These are phyloP conservation scores for Colletotrichum lini DNA, from an alignment of 2,329 filamentous ascomycete species.

Conservation along the genomic window DNA sequence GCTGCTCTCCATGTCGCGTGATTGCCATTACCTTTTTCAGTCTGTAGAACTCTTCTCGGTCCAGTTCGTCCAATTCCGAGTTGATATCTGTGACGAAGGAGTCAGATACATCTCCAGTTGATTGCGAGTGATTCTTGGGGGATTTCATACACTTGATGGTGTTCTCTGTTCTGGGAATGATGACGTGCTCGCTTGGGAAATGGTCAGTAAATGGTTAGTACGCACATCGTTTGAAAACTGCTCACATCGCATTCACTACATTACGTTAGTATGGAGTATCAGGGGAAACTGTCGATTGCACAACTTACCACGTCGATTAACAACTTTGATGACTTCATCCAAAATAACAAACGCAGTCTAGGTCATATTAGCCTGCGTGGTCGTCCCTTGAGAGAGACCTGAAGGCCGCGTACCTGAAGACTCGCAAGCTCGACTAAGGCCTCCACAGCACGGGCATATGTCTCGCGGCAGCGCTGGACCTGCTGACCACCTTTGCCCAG, in stretches of 20 bases:
- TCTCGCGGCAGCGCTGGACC: slow-evolving; percentile 94
- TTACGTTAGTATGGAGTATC: slow-evolving; percentile 15
- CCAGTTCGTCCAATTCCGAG: slow-evolving; percentile 96
- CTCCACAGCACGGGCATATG: slow-evolving; percentile 95
- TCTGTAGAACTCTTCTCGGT: slow-evolving; percentile 97
- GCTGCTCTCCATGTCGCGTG: too few relatives aligned
- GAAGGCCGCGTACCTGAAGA: slow-evolving; percentile 73
- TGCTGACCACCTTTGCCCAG: slow-evolving; percentile 98
- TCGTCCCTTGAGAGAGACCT: neutral
- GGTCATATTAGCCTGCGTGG: slow-evolving; percentile 26
- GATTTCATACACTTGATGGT: slow-evolving; percentile 89
- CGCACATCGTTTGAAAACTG: too few relatives aligned
- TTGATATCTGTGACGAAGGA: slow-evolving; percentile 82
- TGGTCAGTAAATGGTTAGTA: slow-evolving; percentile 44
- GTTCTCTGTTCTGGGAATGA: slow-evolving; percentile 97
- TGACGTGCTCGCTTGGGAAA: slow-evolving; percentile 81
- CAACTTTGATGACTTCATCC: slow-evolving; percentile 99
- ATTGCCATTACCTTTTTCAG: slow-evolving; percentile 79
- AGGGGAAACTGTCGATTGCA: slow-evolving; percentile 17
- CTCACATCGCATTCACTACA: slow-evolving; percentile 91
- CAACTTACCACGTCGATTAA: slow-evolving; percentile 87
- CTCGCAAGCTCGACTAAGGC: slow-evolving; percentile 95
- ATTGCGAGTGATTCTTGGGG: neutral
- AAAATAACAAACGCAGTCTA: slow-evolving; percentile 96
- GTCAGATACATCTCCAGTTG: slow-evolving; percentile 19